Evolutionary conservation across 202 grass and related monocot species (phyloP).

Genomic region (Musa balbisiana): DNA sequence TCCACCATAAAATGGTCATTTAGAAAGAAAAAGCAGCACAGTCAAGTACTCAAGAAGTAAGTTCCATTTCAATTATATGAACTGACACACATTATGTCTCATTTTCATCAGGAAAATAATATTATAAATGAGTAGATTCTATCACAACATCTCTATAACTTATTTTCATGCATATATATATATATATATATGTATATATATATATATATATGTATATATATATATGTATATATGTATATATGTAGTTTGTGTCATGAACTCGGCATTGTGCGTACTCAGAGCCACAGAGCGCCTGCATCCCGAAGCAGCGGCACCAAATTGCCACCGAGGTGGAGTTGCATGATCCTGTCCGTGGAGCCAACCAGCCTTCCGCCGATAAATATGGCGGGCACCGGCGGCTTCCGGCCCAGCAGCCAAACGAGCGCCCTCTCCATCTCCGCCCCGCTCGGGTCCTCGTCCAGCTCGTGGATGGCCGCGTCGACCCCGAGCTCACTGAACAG

Average conservation of each 20-base stretch:
- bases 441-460: conserved; percentile 28
- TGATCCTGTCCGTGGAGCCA: conserved; percentile 58
- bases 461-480: conserved; percentile 22
- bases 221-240: not conserved
- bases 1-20: no score
- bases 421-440: conserved; percentile 40
- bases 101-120: no score
- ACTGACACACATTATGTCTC: no score
- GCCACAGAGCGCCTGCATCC: conserved; percentile 48
- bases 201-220: not conserved
- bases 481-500: conserved; percentile 42
- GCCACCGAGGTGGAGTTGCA: conserved; percentile 57
- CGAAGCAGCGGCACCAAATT: conserved; percentile 55
- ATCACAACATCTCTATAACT: no score
- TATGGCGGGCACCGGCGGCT: conserved; percentile 37
- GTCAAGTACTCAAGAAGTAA: no score
- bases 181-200: no score
- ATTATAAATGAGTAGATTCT: no score
- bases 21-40: no score
- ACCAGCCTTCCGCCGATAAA: conserved; percentile 55
- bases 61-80: no score
- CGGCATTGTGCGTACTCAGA: not conserved
- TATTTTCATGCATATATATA: no score
- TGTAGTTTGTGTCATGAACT: no score
- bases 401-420: conserved; percentile 15